Percentiles rank a stretch among this genome's conserved stretches.
These are phyloP conservation scores for Aspergillus kassunensis DNA, from an alignment of 495 filamentous ascomycete genomes.

Conservation along the genomic window DNA sequence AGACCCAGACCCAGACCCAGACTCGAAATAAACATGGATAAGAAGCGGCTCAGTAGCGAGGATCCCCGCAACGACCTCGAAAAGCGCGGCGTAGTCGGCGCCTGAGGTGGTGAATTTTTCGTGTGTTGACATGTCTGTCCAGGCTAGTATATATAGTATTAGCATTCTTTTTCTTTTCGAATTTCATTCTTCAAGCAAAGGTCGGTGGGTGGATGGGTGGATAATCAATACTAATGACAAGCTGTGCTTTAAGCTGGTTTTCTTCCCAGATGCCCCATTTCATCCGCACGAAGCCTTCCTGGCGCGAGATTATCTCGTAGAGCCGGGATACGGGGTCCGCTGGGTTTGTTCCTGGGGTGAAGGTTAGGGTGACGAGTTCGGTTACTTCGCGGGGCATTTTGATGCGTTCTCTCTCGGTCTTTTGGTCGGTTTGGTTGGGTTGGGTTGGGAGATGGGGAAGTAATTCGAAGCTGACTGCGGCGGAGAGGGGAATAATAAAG, in stretches of 20 bases:
- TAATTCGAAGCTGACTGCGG: too few species aligned
- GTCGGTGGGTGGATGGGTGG: not conserved
- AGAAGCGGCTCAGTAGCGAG: too few species aligned
- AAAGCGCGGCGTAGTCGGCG: not conserved
- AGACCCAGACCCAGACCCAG: too few species aligned
- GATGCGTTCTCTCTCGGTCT: too few species aligned
- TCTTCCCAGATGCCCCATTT: constrained; percentile 6
- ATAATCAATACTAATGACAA: not conserved
- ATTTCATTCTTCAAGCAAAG: not conserved
- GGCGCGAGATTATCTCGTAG: not conserved
- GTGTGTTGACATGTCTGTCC: not conserved
- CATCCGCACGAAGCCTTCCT: not conserved
- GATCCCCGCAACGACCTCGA: not conserved
- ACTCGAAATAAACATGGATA: not conserved
- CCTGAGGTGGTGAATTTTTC: not conserved
- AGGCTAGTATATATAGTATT: not conserved
- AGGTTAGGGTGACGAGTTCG: not conserved
- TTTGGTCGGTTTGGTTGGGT: too few species aligned
- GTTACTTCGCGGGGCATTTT: not conserved
- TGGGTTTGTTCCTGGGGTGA: not conserved
- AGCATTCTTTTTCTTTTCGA: not conserved
- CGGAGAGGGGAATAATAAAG: too few species aligned
- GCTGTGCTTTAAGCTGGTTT: not conserved
- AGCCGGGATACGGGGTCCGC: not conserved
- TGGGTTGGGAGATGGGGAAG: not conserved